Evolutionary conservation across 495 filamentous ascomycete genomes (phyloP).

Genomic region (Hypoxylon lienhwacheense): DNA sequence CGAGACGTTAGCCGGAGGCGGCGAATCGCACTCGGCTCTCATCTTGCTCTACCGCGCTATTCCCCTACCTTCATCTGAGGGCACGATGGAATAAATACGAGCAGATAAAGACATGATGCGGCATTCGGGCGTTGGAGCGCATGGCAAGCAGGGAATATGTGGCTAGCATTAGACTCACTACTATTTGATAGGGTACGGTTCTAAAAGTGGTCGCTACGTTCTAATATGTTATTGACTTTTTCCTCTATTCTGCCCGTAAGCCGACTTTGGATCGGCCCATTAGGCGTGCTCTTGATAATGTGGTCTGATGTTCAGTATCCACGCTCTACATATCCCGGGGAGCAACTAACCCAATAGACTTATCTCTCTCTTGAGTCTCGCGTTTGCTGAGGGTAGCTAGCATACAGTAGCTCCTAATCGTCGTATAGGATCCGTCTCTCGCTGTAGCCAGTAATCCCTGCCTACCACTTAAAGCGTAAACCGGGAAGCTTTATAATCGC

Average conservation of each 20-base stretch:
- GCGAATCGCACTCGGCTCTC: conserved; percentile 93
- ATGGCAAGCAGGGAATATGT: conserved; percentile 22
- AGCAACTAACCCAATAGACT: no score
- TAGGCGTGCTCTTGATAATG: no score
- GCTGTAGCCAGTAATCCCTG: no score
- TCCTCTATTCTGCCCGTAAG: neutral
- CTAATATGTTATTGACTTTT: neutral
- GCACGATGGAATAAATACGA: conserved; percentile 35
- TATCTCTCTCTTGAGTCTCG: no score
- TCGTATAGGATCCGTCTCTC: no score
- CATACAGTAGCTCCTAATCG: no score
- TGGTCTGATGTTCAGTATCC: no score
- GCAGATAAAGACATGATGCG: conserved; percentile 8
- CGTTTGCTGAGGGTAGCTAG: no score
- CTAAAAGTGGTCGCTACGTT: conserved; percentile 15
- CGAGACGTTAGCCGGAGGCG: conserved; percentile 84
- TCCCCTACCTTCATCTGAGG: conserved; percentile 55
- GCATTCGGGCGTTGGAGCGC: conserved; percentile 25
- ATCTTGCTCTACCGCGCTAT: conserved; percentile 92
- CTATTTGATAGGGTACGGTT: conserved; percentile 24
- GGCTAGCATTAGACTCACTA: conserved; percentile 33
- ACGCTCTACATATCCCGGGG: no score
- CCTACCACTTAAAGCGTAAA: no score
- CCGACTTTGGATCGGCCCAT: neutral
- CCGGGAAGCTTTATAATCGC: no score